Base-by-base conservation (phyloP, 2,329 filamentous ascomycete species). In the Pseudonectria foliicola region DNA sequence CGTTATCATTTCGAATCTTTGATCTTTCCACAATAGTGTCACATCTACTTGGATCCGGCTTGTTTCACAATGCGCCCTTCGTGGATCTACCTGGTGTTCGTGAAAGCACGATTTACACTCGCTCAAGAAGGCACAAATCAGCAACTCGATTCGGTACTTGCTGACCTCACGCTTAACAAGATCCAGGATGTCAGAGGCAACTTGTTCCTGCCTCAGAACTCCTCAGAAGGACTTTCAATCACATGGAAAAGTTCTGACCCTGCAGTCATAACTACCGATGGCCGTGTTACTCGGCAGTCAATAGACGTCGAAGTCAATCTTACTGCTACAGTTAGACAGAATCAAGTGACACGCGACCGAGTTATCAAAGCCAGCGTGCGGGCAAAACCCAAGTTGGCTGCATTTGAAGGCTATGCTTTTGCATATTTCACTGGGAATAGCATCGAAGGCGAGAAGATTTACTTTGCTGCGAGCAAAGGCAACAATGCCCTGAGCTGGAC, bases 401-500 rank as follows among this genome's bases (percentile, higher is more conserved):
- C 54, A 0, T 57, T 60, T 21, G 60, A 66, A 29, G 70, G 65
- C 5, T 74, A 74, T 39, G 64, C 64, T 1, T 73, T 74, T 39
- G 60, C 65, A 0, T 75, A 73, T 45, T 74, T 74, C 44, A 72
- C 67, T 0, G 63, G 61, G 7, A 64, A 62, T 47, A 54, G 57
- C 2, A 39, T 48, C 11, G 54, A 55, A 0, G 70, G 71, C 14
- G 71, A 75, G 39, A 71, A 73, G 35, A 71, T 75, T 31, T 72
- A 62, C 44, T 60, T 74, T 10, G 68, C 71, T 2, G 63, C 68
- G 6, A 72, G 66, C 42, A 60, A 70, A 11, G 68, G 70, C 16
- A 74, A 74, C 49, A 57, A 74, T 44, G 71, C 71, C 0, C 50
- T 73, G 1, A 53, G 62, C 31, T 75, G 71, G 71, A 56, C 53